Conservation (phyloP, 1,284 basidiomycete genomes). For the Ganoderma sinense region DNA sequence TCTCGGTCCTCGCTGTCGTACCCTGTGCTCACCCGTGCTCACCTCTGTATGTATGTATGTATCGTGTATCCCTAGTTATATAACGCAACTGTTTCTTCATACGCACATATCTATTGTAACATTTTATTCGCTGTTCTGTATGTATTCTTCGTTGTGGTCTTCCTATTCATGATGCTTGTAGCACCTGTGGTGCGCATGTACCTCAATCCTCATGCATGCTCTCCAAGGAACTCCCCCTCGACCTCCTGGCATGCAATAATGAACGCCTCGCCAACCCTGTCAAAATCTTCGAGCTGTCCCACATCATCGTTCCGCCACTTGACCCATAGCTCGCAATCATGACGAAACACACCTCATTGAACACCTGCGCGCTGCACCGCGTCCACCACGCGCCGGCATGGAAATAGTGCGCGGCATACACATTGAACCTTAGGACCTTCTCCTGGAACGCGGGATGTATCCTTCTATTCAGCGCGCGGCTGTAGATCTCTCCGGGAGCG, state of each 20-base stretch:
- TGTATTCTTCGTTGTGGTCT: background rate
- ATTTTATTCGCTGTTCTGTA: background rate
- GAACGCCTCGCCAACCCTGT: background rate
- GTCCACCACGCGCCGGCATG: constrained; percentile 77
- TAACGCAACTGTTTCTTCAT: background rate
- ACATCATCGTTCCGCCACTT: background rate
- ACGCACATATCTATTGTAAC: constrained; percentile 7
- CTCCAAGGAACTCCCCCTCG: background rate
- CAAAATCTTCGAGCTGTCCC: background rate
- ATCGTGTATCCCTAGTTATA: constrained; percentile 10
- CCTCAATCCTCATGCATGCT: background rate
- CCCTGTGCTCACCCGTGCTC: background rate
- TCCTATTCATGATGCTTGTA: background rate
- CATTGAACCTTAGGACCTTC: constrained; percentile 52
- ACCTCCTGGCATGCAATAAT: background rate
- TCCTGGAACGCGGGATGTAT: constrained; percentile 29
- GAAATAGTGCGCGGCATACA: constrained; percentile 51
- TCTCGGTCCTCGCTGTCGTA: constrained; percentile 2
- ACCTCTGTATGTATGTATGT: background rate
- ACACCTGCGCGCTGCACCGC: constrained; percentile 76
- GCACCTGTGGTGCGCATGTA: background rate
- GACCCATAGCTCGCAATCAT: background rate
- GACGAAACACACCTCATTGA: constrained; percentile 53
- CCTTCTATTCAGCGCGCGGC: background rate
- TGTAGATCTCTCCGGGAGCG: background rate